Conservation (phyloP, 2,329 filamentous ascomycete species). For the Fusarium denticulatum region DNA sequence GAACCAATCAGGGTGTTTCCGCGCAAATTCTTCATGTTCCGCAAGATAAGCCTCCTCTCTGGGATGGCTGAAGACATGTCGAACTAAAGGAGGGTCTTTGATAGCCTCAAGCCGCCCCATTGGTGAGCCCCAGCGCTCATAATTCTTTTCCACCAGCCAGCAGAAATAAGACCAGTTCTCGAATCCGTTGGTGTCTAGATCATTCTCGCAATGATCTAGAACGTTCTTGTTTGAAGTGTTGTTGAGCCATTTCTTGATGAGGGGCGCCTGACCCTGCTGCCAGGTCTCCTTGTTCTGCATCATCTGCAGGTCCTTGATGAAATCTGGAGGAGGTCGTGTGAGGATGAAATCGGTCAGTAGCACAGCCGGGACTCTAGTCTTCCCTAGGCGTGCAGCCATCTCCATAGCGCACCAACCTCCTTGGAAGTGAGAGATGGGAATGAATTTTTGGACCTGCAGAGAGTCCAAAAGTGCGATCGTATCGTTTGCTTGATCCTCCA, state of each 20-base stretch:
- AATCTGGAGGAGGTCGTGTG: neutral
- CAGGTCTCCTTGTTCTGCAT: neutral
- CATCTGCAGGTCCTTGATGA: neutral
- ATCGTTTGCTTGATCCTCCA: neutral
- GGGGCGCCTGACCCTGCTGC: neutral
- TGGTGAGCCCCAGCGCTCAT: neutral
- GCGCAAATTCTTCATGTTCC: neutral
- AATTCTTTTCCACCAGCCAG: neutral
- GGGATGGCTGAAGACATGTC: neutral
- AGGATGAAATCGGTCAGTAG: neutral
- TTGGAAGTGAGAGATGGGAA: neutral
- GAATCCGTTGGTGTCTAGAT: neutral
- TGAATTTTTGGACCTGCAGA: neutral
- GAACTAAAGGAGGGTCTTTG: neutral
- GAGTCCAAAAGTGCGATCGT: neutral
- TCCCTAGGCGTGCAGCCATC: neutral
- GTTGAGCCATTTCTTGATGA: neutral
- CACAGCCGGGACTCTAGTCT: neutral
- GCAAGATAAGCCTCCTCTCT: neutral
- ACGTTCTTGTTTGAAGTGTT: neutral
- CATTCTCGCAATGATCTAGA: fast-evolving
- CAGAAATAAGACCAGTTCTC: neutral
- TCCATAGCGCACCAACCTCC: neutral
- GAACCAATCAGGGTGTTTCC: neutral
- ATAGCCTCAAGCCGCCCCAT: neutral